Percentiles rank a stretch among this genome's conserved stretches.
Conservation (phyloP, 2,329 filamentous ascomycete species). For the Reticulascus tulasneorum region DNA sequence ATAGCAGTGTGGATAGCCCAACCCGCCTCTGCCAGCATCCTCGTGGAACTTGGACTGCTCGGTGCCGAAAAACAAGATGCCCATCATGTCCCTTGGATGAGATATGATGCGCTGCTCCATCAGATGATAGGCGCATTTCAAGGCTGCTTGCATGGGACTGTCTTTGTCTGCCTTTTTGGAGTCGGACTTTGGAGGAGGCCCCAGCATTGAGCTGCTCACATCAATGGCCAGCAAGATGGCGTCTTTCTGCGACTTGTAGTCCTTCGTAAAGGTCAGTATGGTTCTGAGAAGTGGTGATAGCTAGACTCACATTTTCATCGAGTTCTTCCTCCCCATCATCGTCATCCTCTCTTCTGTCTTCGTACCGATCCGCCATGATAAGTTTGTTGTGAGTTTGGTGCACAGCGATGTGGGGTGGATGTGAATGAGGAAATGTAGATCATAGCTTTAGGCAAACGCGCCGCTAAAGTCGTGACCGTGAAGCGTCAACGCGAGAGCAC, state of each 20-base stretch:
- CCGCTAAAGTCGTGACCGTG: neutral
- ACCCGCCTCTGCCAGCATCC: constrained; percentile 54
- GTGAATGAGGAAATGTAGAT: neutral
- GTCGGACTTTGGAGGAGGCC: constrained; percentile 56
- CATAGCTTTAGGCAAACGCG: constrained; percentile 8
- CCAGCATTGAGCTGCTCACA: constrained; percentile 83
- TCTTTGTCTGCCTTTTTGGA: constrained; percentile 76
- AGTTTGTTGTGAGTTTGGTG: neutral
- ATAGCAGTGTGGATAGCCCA: constrained; percentile 87
- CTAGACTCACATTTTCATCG: constrained; percentile 56
- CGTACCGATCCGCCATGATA: constrained; percentile 32
- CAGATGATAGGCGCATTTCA: constrained; percentile 90
- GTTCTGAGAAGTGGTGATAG: neutral
- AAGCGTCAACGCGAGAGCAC: constrained; percentile 10
- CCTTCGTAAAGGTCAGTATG: constrained; percentile 42
- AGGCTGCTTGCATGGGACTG: constrained; percentile 73
- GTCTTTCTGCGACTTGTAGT: constrained; percentile 91
- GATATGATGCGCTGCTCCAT: constrained; percentile 99
- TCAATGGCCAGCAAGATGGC: constrained; percentile 97
- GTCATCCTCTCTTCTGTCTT: constrained; percentile 51
- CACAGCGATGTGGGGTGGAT: neutral
- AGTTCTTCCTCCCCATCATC: constrained; percentile 60
- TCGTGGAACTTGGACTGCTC: constrained; percentile 76
- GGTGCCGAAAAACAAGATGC: constrained; percentile 87
- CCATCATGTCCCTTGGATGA: constrained; percentile 95